Evolutionary conservation across 768 basidiomycete genomes (phyloP).

Genomic region (Amanita exitialis): DNA sequence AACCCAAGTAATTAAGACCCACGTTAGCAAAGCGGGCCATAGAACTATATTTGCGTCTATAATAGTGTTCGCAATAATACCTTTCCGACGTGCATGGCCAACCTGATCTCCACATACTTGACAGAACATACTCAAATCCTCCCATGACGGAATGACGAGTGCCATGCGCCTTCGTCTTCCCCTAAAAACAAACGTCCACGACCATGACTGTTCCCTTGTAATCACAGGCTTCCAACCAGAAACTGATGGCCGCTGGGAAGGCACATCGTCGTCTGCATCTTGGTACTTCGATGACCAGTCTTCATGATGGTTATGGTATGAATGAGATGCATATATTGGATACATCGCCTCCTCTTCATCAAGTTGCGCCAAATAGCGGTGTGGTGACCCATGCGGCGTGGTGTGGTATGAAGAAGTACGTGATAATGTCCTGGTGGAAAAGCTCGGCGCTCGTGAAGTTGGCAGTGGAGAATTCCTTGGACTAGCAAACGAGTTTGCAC

Average conservation of each 20-base stretch:
- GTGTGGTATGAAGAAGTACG: constrained; percentile 20
- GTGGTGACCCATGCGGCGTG: constrained; percentile 19
- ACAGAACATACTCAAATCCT: constrained; percentile 9
- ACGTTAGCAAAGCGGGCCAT: constrained; percentile 8
- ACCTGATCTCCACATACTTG: constrained; percentile 10
- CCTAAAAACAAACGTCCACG: constrained; percentile 44
- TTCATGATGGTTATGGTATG: constrained; percentile 17
- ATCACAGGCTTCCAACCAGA: constrained; percentile 10
- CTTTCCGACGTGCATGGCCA: constrained; percentile 14
- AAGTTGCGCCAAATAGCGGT: not conserved
- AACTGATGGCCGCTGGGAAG: constrained; percentile 15
- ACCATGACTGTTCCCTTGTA: constrained; percentile 20
- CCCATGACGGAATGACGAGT: constrained; percentile 30
- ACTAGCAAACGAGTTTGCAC: not conserved
- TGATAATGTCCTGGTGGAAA: constrained; percentile 6
- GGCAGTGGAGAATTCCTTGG: constrained; percentile 4
- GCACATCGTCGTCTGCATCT: constrained; percentile 13
- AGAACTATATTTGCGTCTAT: constrained; percentile 17
- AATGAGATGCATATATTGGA: constrained; percentile 33
- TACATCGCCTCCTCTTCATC: constrained; percentile 44
- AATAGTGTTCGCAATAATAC: constrained; percentile 23
- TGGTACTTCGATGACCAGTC: constrained; percentile 23
- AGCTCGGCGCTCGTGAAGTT: constrained; percentile 7
- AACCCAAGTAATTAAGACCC: constrained; percentile 9
- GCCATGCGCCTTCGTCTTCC: constrained; percentile 48